Percentiles rank a stretch among this genome's conserved stretches.
Evolutionary conservation across 2,329 filamentous ascomycete genomes (phyloP).

Genomic region (Annulohypoxylon truncatum): DNA sequence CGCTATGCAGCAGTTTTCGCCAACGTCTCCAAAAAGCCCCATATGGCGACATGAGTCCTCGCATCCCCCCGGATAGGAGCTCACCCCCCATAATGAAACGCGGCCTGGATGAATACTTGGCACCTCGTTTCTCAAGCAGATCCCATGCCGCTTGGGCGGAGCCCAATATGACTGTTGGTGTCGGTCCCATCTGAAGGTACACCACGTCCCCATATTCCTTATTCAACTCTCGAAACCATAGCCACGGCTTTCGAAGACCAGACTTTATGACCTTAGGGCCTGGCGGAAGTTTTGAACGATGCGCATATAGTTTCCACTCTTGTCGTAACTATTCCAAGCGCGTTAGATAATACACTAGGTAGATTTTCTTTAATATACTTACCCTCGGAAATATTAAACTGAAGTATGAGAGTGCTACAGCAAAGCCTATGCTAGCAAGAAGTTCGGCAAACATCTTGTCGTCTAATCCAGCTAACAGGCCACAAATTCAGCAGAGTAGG

Average conservation of each 20-base stretch:
- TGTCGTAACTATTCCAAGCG: constrained; percentile 49
- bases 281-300: constrained; percentile 54
- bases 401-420: constrained; percentile 42
- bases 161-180: constrained; percentile 56
- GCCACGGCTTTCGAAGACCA: constrained; percentile 55
- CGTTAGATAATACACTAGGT: not conserved
- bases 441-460: constrained; percentile 34
- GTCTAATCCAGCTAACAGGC: not conserved
- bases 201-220: constrained; percentile 56
- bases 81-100: constrained; percentile 60
- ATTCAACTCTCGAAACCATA: constrained; percentile 56
- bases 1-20: constrained; percentile 57
- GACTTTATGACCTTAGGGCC: constrained; percentile 53
- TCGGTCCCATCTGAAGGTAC: constrained; percentile 57
- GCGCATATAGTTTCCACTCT: constrained; percentile 54
- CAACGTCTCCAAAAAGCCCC: constrained; percentile 57
- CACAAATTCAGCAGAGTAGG: not conserved
- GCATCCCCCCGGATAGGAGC: constrained; percentile 55
- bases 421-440: constrained; percentile 38
- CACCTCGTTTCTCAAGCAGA: constrained; percentile 57
- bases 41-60: constrained; percentile 59
- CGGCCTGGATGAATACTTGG: constrained; percentile 58
- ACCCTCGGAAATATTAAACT: constrained; percentile 46
- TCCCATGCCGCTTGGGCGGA: constrained; percentile 58
- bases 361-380: constrained; percentile 12